These are phyloP conservation scores for Suillus placidus DNA, from an alignment of 768 basidiomycete species.

Conservation along the genomic window DNA sequence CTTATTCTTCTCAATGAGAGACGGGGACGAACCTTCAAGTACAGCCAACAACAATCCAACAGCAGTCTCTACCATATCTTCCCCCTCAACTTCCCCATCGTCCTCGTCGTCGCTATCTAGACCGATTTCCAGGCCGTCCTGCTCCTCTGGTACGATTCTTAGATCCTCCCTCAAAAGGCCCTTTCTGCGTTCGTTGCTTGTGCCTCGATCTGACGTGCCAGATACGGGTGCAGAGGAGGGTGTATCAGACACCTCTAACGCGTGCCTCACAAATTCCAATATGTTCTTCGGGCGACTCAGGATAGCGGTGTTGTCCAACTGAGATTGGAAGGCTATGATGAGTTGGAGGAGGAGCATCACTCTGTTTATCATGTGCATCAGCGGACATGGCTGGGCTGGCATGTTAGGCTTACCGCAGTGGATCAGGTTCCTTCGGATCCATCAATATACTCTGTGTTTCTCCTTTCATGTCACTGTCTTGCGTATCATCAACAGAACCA, in stretches of 20 bases:
- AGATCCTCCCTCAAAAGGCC: slow-evolving; percentile 39
- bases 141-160: slow-evolving; percentile 39
- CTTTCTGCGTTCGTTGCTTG: slow-evolving; percentile 7
- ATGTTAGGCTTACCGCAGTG: slow-evolving; percentile 47
- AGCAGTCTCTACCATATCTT: slow-evolving; percentile 76
- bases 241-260: slow-evolving; percentile 51
- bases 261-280: slow-evolving; percentile 81
- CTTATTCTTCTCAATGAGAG: background rate
- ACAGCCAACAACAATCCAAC: slow-evolving; percentile 81
- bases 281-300: slow-evolving; percentile 67
- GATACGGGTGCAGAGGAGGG: slow-evolving; percentile 8
- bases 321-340: slow-evolving; percentile 78
- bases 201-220: background rate
- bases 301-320: slow-evolving; percentile 63
- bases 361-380: background rate
- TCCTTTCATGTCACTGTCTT: slow-evolving; percentile 28
- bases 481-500: slow-evolving; percentile 1
- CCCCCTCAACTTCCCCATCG: slow-evolving; percentile 40
- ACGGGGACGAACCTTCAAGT: slow-evolving; percentile 68
- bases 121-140: slow-evolving; percentile 49
- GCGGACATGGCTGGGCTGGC: background rate
- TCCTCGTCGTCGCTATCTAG: slow-evolving; percentile 59
- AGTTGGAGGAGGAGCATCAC: slow-evolving; percentile 78
- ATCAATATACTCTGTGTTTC: slow-evolving; percentile 28
- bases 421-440: slow-evolving; percentile 42